These are phyloP conservation scores for Aspergillus diversus DNA, from an alignment of 495 filamentous ascomycete genomes.

Conservation along the genomic window DNA sequence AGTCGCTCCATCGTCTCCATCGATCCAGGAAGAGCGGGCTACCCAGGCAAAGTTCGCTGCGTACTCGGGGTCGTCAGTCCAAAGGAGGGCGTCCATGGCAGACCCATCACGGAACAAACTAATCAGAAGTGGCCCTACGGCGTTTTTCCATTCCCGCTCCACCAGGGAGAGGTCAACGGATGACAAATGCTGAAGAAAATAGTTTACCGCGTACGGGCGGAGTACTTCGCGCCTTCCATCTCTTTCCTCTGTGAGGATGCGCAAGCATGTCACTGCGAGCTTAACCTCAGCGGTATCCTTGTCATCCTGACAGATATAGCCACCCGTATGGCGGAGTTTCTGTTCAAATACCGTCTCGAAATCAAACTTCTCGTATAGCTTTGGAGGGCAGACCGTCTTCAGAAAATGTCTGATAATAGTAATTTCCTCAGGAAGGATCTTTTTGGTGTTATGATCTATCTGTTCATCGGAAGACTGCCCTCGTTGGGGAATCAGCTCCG, in stretches of 20 bases:
- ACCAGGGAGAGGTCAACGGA: constrained; percentile 39
- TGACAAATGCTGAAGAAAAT: constrained; percentile 37
- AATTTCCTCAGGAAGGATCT: constrained; percentile 29
- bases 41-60: constrained; percentile 10
- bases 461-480: constrained; percentile 2
- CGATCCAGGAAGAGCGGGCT: constrained; percentile 31
- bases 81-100: constrained; percentile 38
- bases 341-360: constrained; percentile 42
- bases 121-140: constrained; percentile 37
- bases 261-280: constrained; percentile 34
- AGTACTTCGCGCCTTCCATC: constrained; percentile 28
- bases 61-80: constrained; percentile 19
- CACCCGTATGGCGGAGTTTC: constrained; percentile 27
- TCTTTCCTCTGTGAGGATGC: constrained; percentile 24
- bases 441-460: constrained; percentile 9
- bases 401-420: constrained; percentile 40
- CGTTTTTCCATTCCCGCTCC: constrained; percentile 35
- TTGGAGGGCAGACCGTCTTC: constrained; percentile 36
- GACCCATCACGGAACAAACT: constrained; percentile 35
- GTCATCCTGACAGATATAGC: constrained; percentile 24
- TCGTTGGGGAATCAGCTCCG: constrained; percentile 18
- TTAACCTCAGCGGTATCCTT: constrained; percentile 32
- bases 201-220: constrained; percentile 35
- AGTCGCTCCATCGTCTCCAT: constrained; percentile 29
- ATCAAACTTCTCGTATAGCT: constrained; percentile 36